A percentile compares a stretch with the other conserved stretches of the same genome.
phyloP scores from a whole-genome alignment of 192 early-diverging fungal genomes.

The Coemansia sp. region DNA sequence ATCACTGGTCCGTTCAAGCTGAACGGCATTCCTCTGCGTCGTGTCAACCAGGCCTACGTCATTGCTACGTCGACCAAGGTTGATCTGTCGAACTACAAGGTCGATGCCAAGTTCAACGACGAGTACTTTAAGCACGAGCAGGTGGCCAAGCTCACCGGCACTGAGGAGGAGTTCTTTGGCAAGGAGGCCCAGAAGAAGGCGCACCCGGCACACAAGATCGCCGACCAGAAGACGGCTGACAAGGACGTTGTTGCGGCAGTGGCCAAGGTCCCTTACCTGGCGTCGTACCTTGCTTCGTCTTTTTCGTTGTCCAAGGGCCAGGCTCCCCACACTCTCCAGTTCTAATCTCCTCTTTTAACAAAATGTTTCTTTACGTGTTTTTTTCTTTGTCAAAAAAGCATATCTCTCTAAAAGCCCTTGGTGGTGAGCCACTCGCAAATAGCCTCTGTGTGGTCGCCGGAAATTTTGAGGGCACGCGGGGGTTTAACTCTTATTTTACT shows the following conservation, averaged over 20 bases:
- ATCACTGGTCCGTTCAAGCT: conserved; percentile 97
- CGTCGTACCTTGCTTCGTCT: conserved; percentile 81
- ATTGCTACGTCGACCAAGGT: conserved; percentile 99
- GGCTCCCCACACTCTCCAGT: conserved; percentile 93
- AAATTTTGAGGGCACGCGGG: conserved; percentile 60
- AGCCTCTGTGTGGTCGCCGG: conserved; percentile 53
- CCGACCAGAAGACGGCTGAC: conserved; percentile 92
- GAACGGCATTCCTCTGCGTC: conserved; percentile 97
- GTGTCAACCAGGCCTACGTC: conserved; percentile 99
- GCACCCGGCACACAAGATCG: conserved; percentile 73
- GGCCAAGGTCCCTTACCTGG: conserved; percentile 83
- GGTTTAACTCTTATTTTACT: conserved; percentile 35
- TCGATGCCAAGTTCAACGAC: conserved; percentile 81
- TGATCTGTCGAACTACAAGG: conserved; percentile 75
- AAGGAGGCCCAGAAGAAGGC: conserved; percentile 73
- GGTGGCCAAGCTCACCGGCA: conserved; percentile 70
- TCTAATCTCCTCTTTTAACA: conserved; percentile 67
- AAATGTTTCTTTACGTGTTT: conserved; percentile 1
- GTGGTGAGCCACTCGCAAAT: conserved; percentile 58
- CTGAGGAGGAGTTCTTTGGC: conserved; percentile 90
- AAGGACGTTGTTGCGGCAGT: conserved; percentile 74
- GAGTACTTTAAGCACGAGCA: conserved; percentile 88
- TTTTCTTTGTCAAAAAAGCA: neutral
- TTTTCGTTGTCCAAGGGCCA: conserved; percentile 97
- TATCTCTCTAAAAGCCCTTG: conserved; percentile 54